phyloP scores from a whole-genome alignment of 2,329 filamentous ascomycete genomes.

The Chaetomiaceae sp. region DNA sequence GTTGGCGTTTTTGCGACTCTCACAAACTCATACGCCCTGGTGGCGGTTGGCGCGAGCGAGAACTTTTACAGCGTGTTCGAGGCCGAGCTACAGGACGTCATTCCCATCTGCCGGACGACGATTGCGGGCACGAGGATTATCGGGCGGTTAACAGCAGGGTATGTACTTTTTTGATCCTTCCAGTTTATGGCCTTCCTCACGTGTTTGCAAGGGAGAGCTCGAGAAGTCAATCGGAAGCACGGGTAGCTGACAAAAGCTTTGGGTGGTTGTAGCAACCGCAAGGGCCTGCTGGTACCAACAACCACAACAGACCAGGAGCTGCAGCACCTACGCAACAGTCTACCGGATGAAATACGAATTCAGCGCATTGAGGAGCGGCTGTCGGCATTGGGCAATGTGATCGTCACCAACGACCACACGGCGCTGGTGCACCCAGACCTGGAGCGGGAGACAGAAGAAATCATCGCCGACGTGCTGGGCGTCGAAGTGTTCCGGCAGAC shows the following conservation, averaged over 20 bases:
- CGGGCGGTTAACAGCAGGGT: conserved; percentile 89
- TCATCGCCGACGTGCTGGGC: conserved; percentile 87
- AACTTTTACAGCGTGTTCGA: conserved; percentile 99
- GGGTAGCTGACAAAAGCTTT: conserved; percentile 7
- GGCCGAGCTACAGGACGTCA: conserved; percentile 92
- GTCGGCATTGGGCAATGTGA: conserved; percentile 93
- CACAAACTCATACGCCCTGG: conserved; percentile 94
- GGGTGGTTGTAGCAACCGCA: conserved; percentile 64
- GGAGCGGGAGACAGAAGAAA: conserved; percentile 97
- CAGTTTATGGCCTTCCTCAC: too few species aligned
- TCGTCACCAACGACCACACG: conserved; percentile 94
- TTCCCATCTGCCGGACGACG: conserved; percentile 93
- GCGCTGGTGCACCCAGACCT: conserved; percentile 93
- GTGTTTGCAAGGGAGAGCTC: too few species aligned
- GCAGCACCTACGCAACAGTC: conserved; percentile 90
- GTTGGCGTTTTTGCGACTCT: conserved; percentile 95
- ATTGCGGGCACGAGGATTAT: conserved; percentile 96
- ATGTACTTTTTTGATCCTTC: conserved; percentile 31
- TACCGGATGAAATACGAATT: conserved; percentile 88
- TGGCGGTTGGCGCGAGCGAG: conserved; percentile 90
- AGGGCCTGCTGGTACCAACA: conserved; percentile 92
- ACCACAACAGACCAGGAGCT: conserved; percentile 97
- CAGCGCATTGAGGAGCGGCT: conserved; percentile 96
- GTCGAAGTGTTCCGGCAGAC: conserved; percentile 92
- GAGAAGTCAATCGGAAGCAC: not conserved